Percentiles rank a stretch among this genome's conserved stretches.
Conservation (phyloP, 305 asterid genomes). For the Plantago coronopus region DNA sequence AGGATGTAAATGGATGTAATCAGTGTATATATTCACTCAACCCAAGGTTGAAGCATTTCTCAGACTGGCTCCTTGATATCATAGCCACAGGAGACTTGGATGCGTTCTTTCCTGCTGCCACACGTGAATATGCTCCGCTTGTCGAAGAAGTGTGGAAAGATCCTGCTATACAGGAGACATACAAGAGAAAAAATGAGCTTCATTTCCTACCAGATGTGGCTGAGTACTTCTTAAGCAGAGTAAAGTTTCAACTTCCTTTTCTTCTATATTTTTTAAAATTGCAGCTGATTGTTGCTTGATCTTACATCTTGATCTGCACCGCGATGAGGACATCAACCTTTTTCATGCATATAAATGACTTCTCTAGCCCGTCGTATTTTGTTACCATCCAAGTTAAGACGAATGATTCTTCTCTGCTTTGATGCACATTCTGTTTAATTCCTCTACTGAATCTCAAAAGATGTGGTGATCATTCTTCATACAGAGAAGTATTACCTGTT, state of each 20-base stretch:
- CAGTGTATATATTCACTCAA: conserved; percentile 49
- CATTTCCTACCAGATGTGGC: conserved; percentile 57
- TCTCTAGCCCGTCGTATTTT: no score
- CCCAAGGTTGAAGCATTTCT: conserved; percentile 43
- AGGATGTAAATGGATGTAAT: conserved; percentile 22
- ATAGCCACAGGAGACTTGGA: conserved; percentile 52
- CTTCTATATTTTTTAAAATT: no score
- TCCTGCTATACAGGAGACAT: conserved; percentile 77
- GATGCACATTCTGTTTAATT: no score
- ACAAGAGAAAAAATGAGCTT: conserved; percentile 61
- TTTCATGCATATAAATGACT: no score
- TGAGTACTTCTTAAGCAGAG: conserved; percentile 66
- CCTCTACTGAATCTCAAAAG: no score
- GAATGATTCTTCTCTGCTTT: no score
- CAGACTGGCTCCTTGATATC: conserved; percentile 59
- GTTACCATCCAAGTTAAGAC: no score
- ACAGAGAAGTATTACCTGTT: no score
- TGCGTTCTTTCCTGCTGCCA: conserved; percentile 51
- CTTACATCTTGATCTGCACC: no score
- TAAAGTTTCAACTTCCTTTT: conserved; percentile 15
- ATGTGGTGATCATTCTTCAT: no score
- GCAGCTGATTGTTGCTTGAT: background rate
- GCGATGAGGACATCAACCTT: no score
- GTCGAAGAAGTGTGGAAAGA: conserved; percentile 71
- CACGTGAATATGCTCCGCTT: conserved; percentile 57